A percentile compares a stretch with the other conserved stretches of the same genome.
Conservation (phyloP, 257 asterid species). For the Cinchona pubescens region DNA sequence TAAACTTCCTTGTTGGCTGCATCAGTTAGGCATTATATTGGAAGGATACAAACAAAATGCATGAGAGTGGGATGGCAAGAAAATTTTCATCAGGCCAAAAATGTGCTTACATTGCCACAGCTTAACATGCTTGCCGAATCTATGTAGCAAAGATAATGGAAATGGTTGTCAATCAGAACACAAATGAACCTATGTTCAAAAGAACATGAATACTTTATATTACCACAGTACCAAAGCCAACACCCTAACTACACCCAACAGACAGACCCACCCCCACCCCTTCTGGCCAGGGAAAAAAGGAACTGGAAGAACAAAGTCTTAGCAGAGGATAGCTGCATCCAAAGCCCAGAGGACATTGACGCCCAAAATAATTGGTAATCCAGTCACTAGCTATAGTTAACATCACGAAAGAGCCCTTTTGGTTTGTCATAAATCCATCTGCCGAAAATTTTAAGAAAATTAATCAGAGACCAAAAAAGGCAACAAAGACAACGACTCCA, state of each 20-base stretch:
- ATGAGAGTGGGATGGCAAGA: neutral
- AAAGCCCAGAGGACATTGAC: constrained; percentile 9
- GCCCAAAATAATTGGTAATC: constrained; percentile 8
- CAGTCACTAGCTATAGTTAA: constrained; percentile 50
- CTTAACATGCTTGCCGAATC: neutral
- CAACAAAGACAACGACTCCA: neutral
- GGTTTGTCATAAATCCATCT: constrained; percentile 96
- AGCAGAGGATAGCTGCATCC: constrained; percentile 13
- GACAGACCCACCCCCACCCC: no score
- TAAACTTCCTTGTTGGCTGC: no score
- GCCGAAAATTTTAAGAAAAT: constrained; percentile 27
- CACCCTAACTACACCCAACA: no score
- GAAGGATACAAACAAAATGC: neutral
- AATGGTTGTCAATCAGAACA: neutral
- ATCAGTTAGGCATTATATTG: neutral
- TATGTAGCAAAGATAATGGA: neutral
- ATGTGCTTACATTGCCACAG: neutral
- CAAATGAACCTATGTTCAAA: neutral
- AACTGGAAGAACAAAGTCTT: constrained; percentile 1
- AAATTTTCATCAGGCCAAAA: neutral
- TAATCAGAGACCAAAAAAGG: neutral
- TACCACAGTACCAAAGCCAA: neutral
- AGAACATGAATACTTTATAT: neutral
- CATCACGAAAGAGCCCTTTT: constrained; percentile 82
- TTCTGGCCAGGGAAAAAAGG: neutral